Evolutionary conservation across 257 asterid genomes (phyloP).

Genomic region (Datura wrightii): DNA sequence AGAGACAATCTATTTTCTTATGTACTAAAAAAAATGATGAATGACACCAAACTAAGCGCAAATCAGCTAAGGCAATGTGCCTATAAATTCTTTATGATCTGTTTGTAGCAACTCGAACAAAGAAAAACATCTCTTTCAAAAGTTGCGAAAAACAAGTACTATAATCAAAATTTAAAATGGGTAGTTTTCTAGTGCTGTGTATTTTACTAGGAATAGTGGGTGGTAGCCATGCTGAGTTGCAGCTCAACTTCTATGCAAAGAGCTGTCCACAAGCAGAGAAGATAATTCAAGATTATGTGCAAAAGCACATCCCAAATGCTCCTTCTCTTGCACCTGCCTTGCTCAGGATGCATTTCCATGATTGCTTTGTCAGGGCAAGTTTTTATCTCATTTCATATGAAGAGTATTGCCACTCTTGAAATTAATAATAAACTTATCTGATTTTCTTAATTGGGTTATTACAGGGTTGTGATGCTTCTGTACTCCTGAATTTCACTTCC

Average conservation of each 20-base stretch:
- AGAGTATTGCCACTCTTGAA: neutral
- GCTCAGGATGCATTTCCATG: neutral
- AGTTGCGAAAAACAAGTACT: neutral
- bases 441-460: neutral
- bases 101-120: neutral
- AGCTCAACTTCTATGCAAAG: conserved; percentile 37
- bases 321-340: neutral
- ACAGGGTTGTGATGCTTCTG: conserved; percentile 24
- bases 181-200: conserved; percentile 30
- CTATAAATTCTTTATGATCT: neutral
- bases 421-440: neutral
- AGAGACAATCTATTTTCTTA: neutral
- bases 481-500: conserved; percentile 18
- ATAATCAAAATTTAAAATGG: conserved; percentile 29
- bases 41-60: neutral
- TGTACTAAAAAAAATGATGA: neutral
- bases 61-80: neutral
- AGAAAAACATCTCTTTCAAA: neutral
- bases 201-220: conserved; percentile 32
- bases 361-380: conserved; percentile 48
- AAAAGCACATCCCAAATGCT: neutral
- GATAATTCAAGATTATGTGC: conserved; percentile 21
- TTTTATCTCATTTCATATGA: neutral
- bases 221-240: conserved; percentile 46
- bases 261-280: conserved; percentile 14